phyloP scores from a whole-genome alignment of 768 basidiomycete species.

The Psilocybe cubensis region DNA sequence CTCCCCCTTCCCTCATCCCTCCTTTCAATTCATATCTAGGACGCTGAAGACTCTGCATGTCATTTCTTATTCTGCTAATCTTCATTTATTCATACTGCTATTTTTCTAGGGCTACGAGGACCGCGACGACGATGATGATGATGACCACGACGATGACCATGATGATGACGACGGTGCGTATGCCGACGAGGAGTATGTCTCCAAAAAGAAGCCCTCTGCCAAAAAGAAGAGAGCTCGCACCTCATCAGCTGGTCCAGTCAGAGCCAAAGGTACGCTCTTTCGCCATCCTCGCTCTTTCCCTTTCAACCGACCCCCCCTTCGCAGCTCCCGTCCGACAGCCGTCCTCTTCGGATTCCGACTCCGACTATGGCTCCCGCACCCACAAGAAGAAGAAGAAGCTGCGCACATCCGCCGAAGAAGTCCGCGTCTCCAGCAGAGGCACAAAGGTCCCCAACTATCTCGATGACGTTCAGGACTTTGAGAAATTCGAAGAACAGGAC shows the following conservation, averaged over 20 bases:
- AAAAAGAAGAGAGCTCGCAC: conserved; percentile 66
- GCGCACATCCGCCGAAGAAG: conserved; percentile 62
- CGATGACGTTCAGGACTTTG: conserved; percentile 82
- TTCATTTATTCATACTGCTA: conserved; percentile 20
- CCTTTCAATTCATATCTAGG: conserved; percentile 36
- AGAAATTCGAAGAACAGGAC: conserved; percentile 69
- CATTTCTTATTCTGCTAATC: conserved; percentile 15
- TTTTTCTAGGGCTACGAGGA: conserved; percentile 51
- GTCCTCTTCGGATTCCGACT: conserved; percentile 78
- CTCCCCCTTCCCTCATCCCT: conserved; percentile 15
- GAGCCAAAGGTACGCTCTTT: conserved; percentile 58
- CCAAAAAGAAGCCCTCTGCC: conserved; percentile 58
- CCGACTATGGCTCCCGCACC: conserved; percentile 83
- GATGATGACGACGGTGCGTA: conserved; percentile 79
- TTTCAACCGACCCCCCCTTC: conserved; percentile 20
- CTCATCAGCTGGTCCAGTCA: conserved; percentile 46
- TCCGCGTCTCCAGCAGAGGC: conserved; percentile 78
- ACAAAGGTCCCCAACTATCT: conserved; percentile 84
- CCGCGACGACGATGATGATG: conserved; percentile 70
- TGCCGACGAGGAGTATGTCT: conserved; percentile 72
- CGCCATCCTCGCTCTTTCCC: conserved; percentile 8
- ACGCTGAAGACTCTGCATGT: conserved; percentile 66
- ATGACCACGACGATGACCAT: conserved; percentile 60
- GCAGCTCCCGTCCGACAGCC: conserved; percentile 55
- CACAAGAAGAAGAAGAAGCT: conserved; percentile 82